Evolutionary conservation across 2,329 filamentous ascomycete genomes (phyloP).

Genomic region (Exutisphaerella laricina): DNA sequence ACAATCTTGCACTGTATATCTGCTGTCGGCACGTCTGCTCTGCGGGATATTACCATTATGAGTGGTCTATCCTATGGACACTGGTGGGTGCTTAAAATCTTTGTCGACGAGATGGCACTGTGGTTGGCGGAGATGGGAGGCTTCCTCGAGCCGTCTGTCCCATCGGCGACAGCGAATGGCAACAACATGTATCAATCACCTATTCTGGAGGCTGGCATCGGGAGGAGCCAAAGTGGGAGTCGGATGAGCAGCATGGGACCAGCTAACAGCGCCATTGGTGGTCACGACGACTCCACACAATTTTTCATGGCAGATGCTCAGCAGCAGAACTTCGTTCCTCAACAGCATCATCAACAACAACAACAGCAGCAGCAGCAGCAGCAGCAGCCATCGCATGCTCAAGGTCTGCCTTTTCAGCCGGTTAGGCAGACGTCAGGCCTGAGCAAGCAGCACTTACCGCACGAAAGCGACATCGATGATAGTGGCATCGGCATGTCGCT

Average conservation of each 20-base stretch:
- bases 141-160: constrained; percentile 56
- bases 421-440: constrained; percentile 5
- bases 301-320: constrained; percentile 19
- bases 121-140: constrained; percentile 88
- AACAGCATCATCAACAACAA: constrained; percentile 13
- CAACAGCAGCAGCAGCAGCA: too few species aligned
- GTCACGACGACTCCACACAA: constrained; percentile 15
- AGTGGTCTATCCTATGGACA: constrained; percentile 78
- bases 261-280: constrained; percentile 17
- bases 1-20: constrained; percentile 74
- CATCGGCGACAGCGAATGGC: constrained; percentile 7
- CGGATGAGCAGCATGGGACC: constrained; percentile 32
- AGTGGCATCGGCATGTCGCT: constrained; percentile 36
- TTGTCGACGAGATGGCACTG: constrained; percentile 87
- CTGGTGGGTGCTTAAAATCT: constrained; percentile 94
- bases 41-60: constrained; percentile 74
- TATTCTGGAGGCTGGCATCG: constrained; percentile 22
- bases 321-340: constrained; percentile 15
- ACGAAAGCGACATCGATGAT: constrained; percentile 34
- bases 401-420: constrained; percentile 15
- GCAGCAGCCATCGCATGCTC: constrained; percentile 15
- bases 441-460: constrained; percentile 16
- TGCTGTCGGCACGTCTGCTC: constrained; percentile 66
- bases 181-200: constrained; percentile 23
- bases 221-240: constrained; percentile 27